Conservation (phyloP, 164 flowering plant species). For the Cinnamomum chago region DNA sequence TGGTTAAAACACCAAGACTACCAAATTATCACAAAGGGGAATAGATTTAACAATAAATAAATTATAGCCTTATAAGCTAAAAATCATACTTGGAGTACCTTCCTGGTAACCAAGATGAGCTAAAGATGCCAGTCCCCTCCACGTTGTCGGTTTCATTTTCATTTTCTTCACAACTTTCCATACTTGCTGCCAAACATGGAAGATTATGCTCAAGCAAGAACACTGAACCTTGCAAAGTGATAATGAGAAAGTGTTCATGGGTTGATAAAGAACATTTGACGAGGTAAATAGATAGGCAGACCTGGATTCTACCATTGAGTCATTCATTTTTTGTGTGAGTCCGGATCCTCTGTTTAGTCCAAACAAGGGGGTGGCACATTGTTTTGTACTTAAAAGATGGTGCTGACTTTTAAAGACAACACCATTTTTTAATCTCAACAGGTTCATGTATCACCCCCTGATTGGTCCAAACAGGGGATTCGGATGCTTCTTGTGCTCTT, state of each 20-base stretch:
- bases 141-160: constrained; percentile 25
- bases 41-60: neutral
- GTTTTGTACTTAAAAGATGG: no score
- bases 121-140: constrained; percentile 50
- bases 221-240: constrained; percentile 37
- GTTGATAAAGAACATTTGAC: neutral
- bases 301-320: constrained; percentile 70
- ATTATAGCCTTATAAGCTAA: neutral
- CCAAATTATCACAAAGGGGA: neutral
- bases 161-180: constrained; percentile 36
- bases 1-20: neutral
- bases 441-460: no score
- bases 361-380: no score
- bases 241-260: neutral
- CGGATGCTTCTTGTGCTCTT: constrained; percentile 42
- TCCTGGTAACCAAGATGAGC: constrained; percentile 76
- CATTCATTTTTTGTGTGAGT: constrained; percentile 49
- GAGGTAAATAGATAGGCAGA: constrained; percentile 11
- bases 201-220: constrained; percentile 61
- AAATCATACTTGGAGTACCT: constrained; percentile 42
- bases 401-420: no score
- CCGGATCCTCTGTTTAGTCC: no score
- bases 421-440: no score
- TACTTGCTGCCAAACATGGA: constrained; percentile 46
- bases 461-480: no score